phyloP scores from a whole-genome alignment of 169 alveolate genomes.

The Plasmodium falciparum region DNA sequence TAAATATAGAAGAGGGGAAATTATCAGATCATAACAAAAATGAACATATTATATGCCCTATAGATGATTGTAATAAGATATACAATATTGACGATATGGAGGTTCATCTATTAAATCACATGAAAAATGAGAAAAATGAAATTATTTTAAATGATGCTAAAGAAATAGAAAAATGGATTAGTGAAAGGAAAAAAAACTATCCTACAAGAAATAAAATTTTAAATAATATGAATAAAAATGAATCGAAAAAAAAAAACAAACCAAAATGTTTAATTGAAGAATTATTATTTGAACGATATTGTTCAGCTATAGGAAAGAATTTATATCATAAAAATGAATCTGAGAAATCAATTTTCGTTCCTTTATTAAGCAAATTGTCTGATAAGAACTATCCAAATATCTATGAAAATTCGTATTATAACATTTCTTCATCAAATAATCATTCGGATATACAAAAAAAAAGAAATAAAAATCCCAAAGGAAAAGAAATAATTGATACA shows the following conservation, averaged over 20 bases:
- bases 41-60: slow-evolving; percentile 56
- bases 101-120: slow-evolving; percentile 67
- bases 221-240: slow-evolving; percentile 13
- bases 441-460: background rate
- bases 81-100: slow-evolving; percentile 46
- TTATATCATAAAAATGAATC: slow-evolving; percentile 27
- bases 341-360: slow-evolving; percentile 66
- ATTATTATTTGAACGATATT: slow-evolving; percentile 67
- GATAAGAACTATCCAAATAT: slow-evolving; percentile 18
- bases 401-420: slow-evolving; percentile 46
- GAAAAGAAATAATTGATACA: slow-evolving; percentile 24
- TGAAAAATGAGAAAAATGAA: slow-evolving; percentile 67
- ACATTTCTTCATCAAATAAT: background rate
- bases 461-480: background rate
- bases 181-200: slow-evolving; percentile 68
- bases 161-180: slow-evolving; percentile 72
- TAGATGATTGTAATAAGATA: slow-evolving; percentile 54
- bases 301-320: slow-evolving; percentile 53
- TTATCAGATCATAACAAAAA: slow-evolving; percentile 44
- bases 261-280: slow-evolving; percentile 72
- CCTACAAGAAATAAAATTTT: slow-evolving; percentile 49
- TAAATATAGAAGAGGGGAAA: slow-evolving; percentile 11
- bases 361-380: slow-evolving; percentile 21
- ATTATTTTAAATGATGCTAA: slow-evolving; percentile 35
- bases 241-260: slow-evolving; percentile 40